These are phyloP conservation scores for Cicer bijugum DNA, from an alignment of 306 rosid genomes.

Conservation along the genomic window DNA sequence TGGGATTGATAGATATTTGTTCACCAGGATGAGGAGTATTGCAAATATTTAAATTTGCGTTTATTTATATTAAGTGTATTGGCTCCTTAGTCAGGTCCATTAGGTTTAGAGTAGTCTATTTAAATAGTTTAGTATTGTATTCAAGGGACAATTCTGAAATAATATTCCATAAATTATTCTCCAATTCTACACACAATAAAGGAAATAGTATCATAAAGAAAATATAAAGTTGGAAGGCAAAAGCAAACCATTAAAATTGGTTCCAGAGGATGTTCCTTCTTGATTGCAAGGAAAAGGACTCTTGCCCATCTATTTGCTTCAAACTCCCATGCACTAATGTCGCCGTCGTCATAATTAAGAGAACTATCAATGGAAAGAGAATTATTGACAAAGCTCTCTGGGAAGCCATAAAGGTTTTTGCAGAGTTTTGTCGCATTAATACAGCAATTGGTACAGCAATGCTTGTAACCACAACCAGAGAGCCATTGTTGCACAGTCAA, in stretches of 20 bases:
- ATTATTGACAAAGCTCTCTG: constrained; percentile 60
- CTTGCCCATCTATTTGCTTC: constrained; percentile 91
- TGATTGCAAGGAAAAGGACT: constrained; percentile 72
- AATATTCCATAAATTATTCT: no score
- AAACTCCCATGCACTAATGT: constrained; percentile 80
- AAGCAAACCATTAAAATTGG: constrained; percentile 67
- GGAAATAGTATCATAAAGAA: background rate
- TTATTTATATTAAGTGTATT: no score
- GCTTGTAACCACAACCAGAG: constrained; percentile 69
- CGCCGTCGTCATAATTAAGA: constrained; percentile 73
- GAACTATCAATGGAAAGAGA: constrained; percentile 45
- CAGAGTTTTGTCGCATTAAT: constrained; percentile 56
- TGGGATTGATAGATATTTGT: no score
- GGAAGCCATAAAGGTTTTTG: constrained; percentile 69
- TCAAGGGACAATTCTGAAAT: no score
- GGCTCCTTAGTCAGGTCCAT: no score
- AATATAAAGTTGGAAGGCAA: constrained; percentile 37
- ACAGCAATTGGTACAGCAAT: constrained; percentile 60
- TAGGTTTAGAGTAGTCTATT: no score
- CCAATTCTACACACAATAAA: no score
- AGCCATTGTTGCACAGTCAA: constrained; percentile 70
- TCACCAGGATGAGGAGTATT: no score
- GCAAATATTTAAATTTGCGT: no score
- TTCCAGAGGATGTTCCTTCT: constrained; percentile 61
- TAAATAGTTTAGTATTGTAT: no score